These are phyloP conservation scores for Steccherinum ochraceum DNA, from an alignment of 768 basidiomycete species.

Conservation along the genomic window DNA sequence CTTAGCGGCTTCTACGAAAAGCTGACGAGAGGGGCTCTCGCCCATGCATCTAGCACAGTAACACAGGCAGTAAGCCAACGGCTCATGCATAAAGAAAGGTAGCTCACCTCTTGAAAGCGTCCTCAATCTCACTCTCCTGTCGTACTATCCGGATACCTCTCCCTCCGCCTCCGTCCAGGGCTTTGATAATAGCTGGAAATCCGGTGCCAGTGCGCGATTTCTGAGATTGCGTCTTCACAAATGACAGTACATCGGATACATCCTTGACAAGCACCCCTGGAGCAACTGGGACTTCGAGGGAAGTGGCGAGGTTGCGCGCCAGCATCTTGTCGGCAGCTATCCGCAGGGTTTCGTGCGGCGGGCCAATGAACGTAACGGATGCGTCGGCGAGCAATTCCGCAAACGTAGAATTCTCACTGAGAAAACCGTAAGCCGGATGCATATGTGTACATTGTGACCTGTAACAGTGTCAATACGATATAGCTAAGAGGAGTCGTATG, in stretches of 20 bases:
- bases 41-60: not conserved
- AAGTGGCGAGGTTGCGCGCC: constrained; percentile 21
- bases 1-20: constrained; percentile 27
- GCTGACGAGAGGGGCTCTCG: constrained; percentile 11
- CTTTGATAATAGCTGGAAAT: constrained; percentile 30
- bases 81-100: constrained; percentile 10
- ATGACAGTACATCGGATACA: constrained; percentile 16
- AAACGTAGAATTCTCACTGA: constrained; percentile 24
- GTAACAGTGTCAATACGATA: too few species aligned
- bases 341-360: constrained; percentile 18
- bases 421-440: constrained; percentile 21
- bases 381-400: constrained; percentile 18
- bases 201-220: constrained; percentile 15
- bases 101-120: constrained; percentile 7
- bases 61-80: constrained; percentile 1
- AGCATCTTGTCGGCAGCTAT: constrained; percentile 17
- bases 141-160: constrained; percentile 21
- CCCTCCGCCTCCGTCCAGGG: constrained; percentile 29
- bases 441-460: constrained; percentile 22
- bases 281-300: constrained; percentile 25
- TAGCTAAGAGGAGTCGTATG: not conserved
- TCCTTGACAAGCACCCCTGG: constrained; percentile 19
- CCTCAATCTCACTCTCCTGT: not conserved
- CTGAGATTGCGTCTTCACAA: constrained; percentile 9
- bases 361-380: constrained; percentile 19